Conservation (phyloP, 257 asterid genomes). For the Solanum dulcamara region DNA sequence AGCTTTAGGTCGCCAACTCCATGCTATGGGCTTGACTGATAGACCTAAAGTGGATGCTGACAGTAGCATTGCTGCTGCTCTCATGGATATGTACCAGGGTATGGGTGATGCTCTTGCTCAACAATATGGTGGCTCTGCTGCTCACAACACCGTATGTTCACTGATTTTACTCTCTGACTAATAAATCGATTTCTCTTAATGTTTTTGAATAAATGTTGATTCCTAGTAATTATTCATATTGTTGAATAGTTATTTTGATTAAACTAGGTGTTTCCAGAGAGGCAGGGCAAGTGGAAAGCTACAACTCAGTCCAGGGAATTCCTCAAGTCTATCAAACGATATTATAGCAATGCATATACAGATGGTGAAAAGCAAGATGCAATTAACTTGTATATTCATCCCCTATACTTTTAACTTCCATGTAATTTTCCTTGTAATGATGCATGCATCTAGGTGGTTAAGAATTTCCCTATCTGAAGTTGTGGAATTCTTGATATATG, state of each 20-base stretch:
- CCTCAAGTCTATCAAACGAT: conserved; percentile 90
- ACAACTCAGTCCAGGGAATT: conserved; percentile 97
- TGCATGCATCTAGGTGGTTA: background rate
- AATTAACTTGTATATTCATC: conserved; percentile 62
- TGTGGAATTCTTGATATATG: background rate
- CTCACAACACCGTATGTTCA: conserved; percentile 74
- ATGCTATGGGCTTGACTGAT: conserved; percentile 79
- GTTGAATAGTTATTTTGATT: conserved; percentile 6
- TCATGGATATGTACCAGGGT: conserved; percentile 97
- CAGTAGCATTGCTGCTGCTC: conserved; percentile 97
- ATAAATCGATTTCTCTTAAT: background rate
- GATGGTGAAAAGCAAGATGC: conserved; percentile 99
- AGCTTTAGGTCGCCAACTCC: conserved; percentile 93
- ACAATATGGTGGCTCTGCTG: conserved; percentile 98
- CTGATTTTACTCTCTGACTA: background rate
- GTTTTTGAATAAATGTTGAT: background rate
- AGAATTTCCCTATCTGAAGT: conserved; percentile 1
- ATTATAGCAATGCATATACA: conserved; percentile 94
- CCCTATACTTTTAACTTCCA: conserved; percentile 3
- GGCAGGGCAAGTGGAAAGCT: conserved; percentile 99
- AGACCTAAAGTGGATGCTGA: conserved; percentile 84
- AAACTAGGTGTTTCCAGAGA: conserved; percentile 80
- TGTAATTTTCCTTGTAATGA: conserved; percentile 1
- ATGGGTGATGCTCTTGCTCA: conserved; percentile 99
- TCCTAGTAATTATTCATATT: background rate